Evolutionary conservation across 2,329 filamentous ascomycete genomes (phyloP).

Genomic region (Esteya vermicola): DNA sequence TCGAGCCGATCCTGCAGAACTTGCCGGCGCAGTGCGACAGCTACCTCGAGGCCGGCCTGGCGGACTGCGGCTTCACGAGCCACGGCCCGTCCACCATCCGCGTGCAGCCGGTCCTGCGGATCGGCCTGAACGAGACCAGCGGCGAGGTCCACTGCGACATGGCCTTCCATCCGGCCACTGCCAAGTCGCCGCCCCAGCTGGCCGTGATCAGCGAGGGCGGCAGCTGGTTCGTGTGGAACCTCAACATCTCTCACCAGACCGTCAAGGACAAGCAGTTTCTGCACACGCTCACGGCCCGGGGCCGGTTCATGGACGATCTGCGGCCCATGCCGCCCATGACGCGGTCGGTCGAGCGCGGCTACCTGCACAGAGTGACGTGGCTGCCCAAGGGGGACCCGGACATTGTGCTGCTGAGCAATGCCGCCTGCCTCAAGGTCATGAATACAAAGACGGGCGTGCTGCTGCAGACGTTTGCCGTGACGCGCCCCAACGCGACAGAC

Average conservation of each 20-base stretch:
- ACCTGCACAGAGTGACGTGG: slow-evolving; percentile 7
- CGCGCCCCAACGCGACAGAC: slow-evolving; percentile 18
- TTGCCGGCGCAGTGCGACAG: slow-evolving; percentile 12
- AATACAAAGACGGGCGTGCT: slow-evolving; percentile 7
- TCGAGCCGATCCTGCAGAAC: slow-evolving; percentile 34
- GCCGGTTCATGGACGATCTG: slow-evolving; percentile 21
- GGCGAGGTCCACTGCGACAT: slow-evolving; percentile 46
- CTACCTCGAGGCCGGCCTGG: slow-evolving; percentile 8
- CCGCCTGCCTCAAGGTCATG: slow-evolving; percentile 15
- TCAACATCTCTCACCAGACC: slow-evolving; percentile 23
- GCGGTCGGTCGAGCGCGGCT: slow-evolving; percentile 1
- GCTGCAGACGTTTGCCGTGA: slow-evolving; percentile 6
- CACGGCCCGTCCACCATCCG: slow-evolving; percentile 35
- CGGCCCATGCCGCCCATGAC: not conserved
- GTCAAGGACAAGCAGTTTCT: slow-evolving; percentile 18
- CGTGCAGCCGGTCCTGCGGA: slow-evolving; percentile 36
- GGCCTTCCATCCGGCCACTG: slow-evolving; percentile 42
- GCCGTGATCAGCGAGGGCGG: slow-evolving; percentile 52
- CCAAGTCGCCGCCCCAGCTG: slow-evolving; percentile 41
- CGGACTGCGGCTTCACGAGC: slow-evolving; percentile 6
- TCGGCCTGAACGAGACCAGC: slow-evolving; percentile 39
- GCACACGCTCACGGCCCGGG: slow-evolving; percentile 16
- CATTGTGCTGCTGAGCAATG: slow-evolving; percentile 16
- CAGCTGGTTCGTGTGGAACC: slow-evolving; percentile 54
- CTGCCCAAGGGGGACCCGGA: not conserved